Evolutionary conservation across 139 green algal genomes (phyloP).

Genomic region (Coelastrella sp.): DNA sequence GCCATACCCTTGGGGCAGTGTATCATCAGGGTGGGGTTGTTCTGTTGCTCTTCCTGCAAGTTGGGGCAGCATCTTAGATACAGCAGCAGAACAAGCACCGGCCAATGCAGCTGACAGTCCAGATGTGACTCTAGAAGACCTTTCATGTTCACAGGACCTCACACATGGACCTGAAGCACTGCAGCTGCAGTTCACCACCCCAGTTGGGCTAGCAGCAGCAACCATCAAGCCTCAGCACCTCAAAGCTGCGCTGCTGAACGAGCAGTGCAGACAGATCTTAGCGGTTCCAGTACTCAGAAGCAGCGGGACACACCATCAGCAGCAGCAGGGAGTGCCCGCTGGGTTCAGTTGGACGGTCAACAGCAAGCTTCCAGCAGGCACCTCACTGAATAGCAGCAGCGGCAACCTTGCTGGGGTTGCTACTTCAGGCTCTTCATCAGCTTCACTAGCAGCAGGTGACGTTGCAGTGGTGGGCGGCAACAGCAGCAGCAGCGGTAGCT

Average conservation of each 20-base stretch:
- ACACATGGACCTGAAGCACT: neutral
- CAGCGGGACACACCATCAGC: neutral
- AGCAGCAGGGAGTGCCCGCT: neutral
- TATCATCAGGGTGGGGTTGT: constrained; percentile 14
- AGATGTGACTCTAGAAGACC: constrained; percentile 8
- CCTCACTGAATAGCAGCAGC: neutral
- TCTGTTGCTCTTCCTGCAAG: constrained; percentile 6
- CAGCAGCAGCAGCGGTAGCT: neutral
- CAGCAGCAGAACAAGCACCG: constrained; percentile 3
- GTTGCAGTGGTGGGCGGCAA: neutral
- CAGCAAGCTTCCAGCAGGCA: neutral
- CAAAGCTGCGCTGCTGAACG: constrained; percentile 2
- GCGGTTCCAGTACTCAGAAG: constrained; percentile 8
- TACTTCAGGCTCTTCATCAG: neutral
- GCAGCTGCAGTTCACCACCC: constrained; percentile 23
- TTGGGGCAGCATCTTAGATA: neutral
- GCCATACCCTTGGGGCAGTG: constrained; percentile 18
- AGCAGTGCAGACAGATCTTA: constrained; percentile 5
- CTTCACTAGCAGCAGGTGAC: neutral
- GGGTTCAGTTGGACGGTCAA: constrained; percentile 21
- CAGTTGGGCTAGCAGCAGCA: neutral
- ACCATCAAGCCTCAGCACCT: constrained; percentile 25
- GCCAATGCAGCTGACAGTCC: constrained; percentile 2
- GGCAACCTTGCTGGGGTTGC: neutral
- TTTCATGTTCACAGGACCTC: neutral